Conservation (phyloP, 2,329 filamentous ascomycete species). For the Penicillium sp. region DNA sequence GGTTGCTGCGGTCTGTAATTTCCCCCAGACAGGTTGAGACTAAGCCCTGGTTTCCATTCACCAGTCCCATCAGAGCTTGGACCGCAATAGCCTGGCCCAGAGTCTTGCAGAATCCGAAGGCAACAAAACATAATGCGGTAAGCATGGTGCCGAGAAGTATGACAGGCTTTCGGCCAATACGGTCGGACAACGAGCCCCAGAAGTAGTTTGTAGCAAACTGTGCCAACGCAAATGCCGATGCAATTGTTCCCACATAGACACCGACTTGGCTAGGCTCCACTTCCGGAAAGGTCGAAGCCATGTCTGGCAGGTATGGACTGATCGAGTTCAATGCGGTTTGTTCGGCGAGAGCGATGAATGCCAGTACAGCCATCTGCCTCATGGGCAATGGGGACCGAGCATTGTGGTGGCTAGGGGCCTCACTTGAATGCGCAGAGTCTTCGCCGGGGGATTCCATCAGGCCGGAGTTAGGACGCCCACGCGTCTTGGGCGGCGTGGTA, state of each 20-base stretch:
- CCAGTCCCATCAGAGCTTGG: slow-evolving; percentile 84
- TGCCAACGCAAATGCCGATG: slow-evolving; percentile 86
- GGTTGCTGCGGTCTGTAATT: slow-evolving; percentile 91
- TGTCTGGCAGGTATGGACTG: slow-evolving; percentile 88
- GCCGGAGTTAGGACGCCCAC: slow-evolving; percentile 45
- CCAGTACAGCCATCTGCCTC: slow-evolving; percentile 78
- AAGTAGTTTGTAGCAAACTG: slow-evolving; percentile 91
- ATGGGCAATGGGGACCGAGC: slow-evolving; percentile 71
- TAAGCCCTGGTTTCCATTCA: slow-evolving; percentile 93
- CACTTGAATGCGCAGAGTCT: slow-evolving; percentile 27
- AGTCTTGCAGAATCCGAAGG: slow-evolving; percentile 81
- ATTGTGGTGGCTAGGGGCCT: slow-evolving; percentile 17
- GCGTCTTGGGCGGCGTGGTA: slow-evolving; percentile 48
- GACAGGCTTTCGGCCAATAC: slow-evolving; percentile 76
- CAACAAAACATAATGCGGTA: slow-evolving; percentile 75
- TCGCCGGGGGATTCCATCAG: slow-evolving; percentile 42
- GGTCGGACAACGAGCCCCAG: slow-evolving; percentile 82
- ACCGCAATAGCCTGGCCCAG: slow-evolving; percentile 84
- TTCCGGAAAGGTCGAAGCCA: slow-evolving; percentile 83
- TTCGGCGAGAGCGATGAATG: slow-evolving; percentile 84
- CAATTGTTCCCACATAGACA: slow-evolving; percentile 85
- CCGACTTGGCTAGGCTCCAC: slow-evolving; percentile 71
- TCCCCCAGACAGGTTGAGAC: slow-evolving; percentile 93
- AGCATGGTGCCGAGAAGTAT: slow-evolving; percentile 80
- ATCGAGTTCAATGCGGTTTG: slow-evolving; percentile 98